phyloP scores from a whole-genome alignment of 441 rosid species.

The Populus hybrid region DNA sequence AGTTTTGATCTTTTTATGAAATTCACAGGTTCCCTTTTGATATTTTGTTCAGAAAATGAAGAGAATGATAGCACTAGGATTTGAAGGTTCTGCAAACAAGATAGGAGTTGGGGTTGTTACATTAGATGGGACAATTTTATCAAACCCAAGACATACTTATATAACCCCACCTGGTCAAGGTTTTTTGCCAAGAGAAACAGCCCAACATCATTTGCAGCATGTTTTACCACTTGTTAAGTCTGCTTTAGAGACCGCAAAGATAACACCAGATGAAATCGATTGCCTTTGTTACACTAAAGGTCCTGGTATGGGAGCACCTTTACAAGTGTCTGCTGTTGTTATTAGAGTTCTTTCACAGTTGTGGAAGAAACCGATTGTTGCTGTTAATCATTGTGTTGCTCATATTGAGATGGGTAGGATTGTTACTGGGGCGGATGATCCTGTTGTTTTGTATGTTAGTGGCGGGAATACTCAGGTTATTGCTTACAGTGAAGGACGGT shows the following conservation, averaged over 20 bases:
- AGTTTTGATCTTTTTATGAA: neutral
- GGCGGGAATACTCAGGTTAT: constrained; percentile 98
- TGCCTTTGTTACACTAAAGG: constrained; percentile 94
- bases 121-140: constrained; percentile 71
- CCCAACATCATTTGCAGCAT: constrained; percentile 80
- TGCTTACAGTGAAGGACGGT: constrained; percentile 87
- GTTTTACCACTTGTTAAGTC: constrained; percentile 71
- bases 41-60: constrained; percentile 35
- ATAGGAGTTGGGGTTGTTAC: constrained; percentile 90
- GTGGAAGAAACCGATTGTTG: constrained; percentile 88
- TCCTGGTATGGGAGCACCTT: constrained; percentile 95
- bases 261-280: constrained; percentile 68
- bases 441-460: constrained; percentile 88
- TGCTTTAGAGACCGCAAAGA: constrained; percentile 57
- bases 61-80: constrained; percentile 79
- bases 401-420: constrained; percentile 98
- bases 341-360: constrained; percentile 72
- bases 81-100: constrained; percentile 95
- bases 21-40: neutral
- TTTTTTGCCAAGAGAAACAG: constrained; percentile 92
- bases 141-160: constrained; percentile 94
- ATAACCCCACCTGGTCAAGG: constrained; percentile 98
- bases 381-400: constrained; percentile 90
- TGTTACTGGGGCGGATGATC: constrained; percentile 88
- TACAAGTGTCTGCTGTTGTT: constrained; percentile 79